These are phyloP conservation scores for Aspergillus pseudoglaucus DNA, from an alignment of 2,329 filamentous ascomycete species.

Conservation along the genomic window DNA sequence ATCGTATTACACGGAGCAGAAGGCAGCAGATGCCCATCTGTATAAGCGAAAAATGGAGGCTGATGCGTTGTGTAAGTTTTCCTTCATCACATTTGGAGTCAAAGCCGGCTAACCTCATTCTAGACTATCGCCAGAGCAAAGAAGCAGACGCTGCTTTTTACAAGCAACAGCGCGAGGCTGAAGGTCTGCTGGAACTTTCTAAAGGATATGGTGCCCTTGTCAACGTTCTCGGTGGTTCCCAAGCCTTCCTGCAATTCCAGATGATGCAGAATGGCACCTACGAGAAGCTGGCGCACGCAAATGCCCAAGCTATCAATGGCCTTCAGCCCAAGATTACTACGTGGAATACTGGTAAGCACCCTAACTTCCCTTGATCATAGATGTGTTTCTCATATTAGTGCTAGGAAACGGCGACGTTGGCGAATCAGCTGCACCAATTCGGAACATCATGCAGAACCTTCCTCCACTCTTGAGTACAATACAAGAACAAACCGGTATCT, in stretches of 20 bases:
- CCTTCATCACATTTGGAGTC: background rate
- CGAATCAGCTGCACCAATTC: constrained; percentile 58
- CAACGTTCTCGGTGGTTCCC: constrained; percentile 67
- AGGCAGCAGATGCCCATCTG: constrained; percentile 46
- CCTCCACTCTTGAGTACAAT: constrained; percentile 79
- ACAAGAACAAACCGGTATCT: constrained; percentile 80
- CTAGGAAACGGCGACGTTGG: constrained; percentile 40
- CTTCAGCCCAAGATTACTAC: constrained; percentile 84
- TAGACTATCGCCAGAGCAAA: constrained; percentile 24
- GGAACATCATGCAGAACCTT: constrained; percentile 77
- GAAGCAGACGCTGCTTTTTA: constrained; percentile 36
- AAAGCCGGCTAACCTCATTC: constrained; percentile 1
- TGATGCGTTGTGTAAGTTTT: constrained; percentile 26
- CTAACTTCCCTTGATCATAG: background rate
- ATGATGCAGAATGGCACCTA: constrained; percentile 83
- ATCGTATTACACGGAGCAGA: constrained; percentile 44
- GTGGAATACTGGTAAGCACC: constrained; percentile 65
- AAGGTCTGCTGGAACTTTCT: constrained; percentile 70
- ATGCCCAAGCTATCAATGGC: constrained; percentile 67
- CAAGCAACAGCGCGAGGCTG: constrained; percentile 64
- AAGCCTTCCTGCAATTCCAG: constrained; percentile 72
- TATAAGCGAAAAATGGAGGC: constrained; percentile 38
- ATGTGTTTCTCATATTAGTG: constrained; percentile 1
- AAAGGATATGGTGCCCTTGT: constrained; percentile 70
- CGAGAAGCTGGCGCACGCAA: constrained; percentile 69